A percentile compares a stretch with the other conserved stretches of the same genome.
phyloP scores from a whole-genome alignment of 345 rosid species.

The Melastoma malabathricum region DNA sequence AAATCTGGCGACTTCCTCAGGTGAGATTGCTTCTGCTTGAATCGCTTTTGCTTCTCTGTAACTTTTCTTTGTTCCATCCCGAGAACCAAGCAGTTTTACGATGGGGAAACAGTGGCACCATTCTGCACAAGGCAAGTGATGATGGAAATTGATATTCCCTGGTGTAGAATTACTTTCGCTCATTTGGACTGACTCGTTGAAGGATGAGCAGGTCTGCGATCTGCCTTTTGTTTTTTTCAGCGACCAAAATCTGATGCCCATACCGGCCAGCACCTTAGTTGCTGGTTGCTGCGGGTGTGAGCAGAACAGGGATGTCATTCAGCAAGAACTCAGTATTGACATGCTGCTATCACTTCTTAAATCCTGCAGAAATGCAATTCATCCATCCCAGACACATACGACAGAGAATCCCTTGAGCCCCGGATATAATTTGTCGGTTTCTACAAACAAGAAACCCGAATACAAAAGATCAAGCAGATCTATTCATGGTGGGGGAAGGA shows the following conservation, averaged over 20 bases:
- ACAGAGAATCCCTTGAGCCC: slow-evolving; percentile 9
- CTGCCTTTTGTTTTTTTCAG: slow-evolving; percentile 68
- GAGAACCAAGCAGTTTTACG: slow-evolving; percentile 70
- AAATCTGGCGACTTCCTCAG: slow-evolving; percentile 10
- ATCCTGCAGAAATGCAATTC: slow-evolving; percentile 41
- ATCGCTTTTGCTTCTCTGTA: slow-evolving; percentile 49
- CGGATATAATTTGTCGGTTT: not conserved
- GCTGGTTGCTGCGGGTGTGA: slow-evolving; percentile 60
- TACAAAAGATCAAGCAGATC: slow-evolving; percentile 19
- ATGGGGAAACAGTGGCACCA: slow-evolving; percentile 73
- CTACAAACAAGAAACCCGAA: not conserved
- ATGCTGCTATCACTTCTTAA: slow-evolving; percentile 52
- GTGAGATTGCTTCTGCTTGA: slow-evolving; percentile 58
- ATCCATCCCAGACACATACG: slow-evolving; percentile 13
- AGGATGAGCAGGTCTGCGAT: slow-evolving; percentile 50
- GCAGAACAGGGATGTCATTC: slow-evolving; percentile 53
- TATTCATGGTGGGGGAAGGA: slow-evolving; percentile 23
- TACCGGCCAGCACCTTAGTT: slow-evolving; percentile 45
- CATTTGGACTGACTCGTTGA: slow-evolving; percentile 6
- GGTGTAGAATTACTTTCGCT: too few relatives aligned
- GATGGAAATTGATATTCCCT: too few relatives aligned
- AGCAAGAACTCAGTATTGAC: slow-evolving; percentile 58
- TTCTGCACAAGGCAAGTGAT: slow-evolving; percentile 62
- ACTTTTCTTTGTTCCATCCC: slow-evolving; percentile 56
- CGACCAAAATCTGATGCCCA: slow-evolving; percentile 57